Evolutionary conservation across 176 grass and related monocot genomes (phyloP), one percentile per base, ranked within the genome.

Genomic region (Rhipidocladum racemiflorum): DNA sequence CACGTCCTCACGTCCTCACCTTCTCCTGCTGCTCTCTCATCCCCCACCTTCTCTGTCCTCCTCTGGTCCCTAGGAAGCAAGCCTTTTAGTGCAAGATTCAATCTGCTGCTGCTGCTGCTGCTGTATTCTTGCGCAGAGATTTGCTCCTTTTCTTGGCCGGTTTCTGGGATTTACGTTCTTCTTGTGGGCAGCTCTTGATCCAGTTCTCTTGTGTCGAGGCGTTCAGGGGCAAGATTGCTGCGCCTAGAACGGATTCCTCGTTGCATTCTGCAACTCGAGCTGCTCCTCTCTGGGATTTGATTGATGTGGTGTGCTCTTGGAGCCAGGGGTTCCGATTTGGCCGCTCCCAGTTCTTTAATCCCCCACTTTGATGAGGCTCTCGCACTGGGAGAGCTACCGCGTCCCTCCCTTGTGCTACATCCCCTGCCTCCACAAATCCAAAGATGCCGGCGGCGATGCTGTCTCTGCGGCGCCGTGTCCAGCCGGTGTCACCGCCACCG

Each of bases 361-460:
- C 78, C 81, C 68, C 40, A 77, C 32, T 91, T 91, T 89, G 86
- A 94, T 94, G 92, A 94, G 92, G 89, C 87, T 81, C 85, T 89
- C 89, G 70, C 85, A 88, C 84, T 84, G 92, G 84, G 89, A 87
- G 89, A 94, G 78, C 53, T 72, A 91, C 85, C 91, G 88, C 88
- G 66, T 76, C 78, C 61, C 57, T 59, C 84, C 78, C 57, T 69
- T 81, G 28, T 91, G 81, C 79, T 72, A 83, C 76, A 72, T 85
- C 69, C 75, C 89, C 32, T 87, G 89, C 77, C 82, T 85, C 51
- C 86, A 44, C 38, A 76, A 81, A 79, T 81, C 89, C 89, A 89
- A 85, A 74, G 80, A 91, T 87, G 65, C 87, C 23, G 25, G 62
- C 46, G 14, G 25, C 74, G 79, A 36, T 14, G 44, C 72, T 28